phyloP scores from a whole-genome alignment of 2,329 filamentous ascomycete genomes.

The Cladobotryum protrusum region DNA sequence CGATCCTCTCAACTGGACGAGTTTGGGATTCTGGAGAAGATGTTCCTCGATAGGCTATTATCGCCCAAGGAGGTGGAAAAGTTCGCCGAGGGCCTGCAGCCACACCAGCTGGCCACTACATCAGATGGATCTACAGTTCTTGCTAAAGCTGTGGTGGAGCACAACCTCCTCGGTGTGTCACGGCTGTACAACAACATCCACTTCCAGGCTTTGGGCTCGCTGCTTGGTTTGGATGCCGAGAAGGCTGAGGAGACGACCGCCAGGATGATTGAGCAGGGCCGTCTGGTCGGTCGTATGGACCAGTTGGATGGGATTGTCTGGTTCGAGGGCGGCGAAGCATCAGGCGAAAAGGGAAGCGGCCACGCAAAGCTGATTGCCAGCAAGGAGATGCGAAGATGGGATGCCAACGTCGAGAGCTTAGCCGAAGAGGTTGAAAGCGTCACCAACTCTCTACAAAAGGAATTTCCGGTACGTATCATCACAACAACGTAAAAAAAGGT shows the following conservation, averaged over 20 bases:
- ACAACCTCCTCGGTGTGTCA: constrained; percentile 86
- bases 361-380: constrained; percentile 57
- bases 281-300: constrained; percentile 82
- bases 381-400: constrained; percentile 77
- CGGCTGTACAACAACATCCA: constrained; percentile 72
- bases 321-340: constrained; percentile 72
- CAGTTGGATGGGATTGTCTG: constrained; percentile 85
- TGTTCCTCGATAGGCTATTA: constrained; percentile 86
- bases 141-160: constrained; percentile 88
- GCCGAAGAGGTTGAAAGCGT: constrained; percentile 87
- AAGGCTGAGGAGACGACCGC: constrained; percentile 89
- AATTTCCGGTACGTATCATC: constrained; percentile 57
- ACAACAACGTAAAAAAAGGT: not conserved
- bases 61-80: constrained; percentile 74
- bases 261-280: constrained; percentile 91
- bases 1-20: constrained; percentile 68
- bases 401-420: constrained; percentile 77
- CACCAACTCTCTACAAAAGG: constrained; percentile 70
- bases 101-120: constrained; percentile 86
- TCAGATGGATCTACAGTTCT: constrained; percentile 89
- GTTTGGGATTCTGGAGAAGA: constrained; percentile 89
- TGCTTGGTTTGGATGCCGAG: constrained; percentile 72
- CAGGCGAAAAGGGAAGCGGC: constrained; percentile 61
- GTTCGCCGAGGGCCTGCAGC: constrained; percentile 72
- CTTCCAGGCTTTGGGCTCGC: constrained; percentile 65